Evolutionary conservation across 306 rosid genomes (phyloP), one percentile per base, ranked within the genome.

Genomic region (Lathyrus sativus): DNA sequence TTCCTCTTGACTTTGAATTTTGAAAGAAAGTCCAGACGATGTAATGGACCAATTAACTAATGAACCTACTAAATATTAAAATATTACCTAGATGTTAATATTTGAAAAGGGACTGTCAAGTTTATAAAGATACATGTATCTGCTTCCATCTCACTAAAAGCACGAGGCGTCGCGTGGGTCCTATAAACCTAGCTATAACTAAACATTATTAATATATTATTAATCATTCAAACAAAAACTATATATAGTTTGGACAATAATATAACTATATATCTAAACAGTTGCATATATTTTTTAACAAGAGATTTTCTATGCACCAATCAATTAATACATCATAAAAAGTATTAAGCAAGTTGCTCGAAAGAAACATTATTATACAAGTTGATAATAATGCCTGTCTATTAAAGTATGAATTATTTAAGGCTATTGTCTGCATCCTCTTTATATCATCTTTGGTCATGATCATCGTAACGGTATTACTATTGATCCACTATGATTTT

Each of bases 131-230:
- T 80, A 9, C 81, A 76, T 80, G 85, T 15, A 76, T 35, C 59
- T 80, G 15, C 72, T 54, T 15, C 22, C 9, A 12, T 17, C 19
- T 50, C 49, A 6, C 33, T 62, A 62, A 41, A 56, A 33, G 67
- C 79, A 73, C 76, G 79, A 58, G 81, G 79, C 79, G 79, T 73
- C 81, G 26, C 79, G 76, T 58, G 76, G 26, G 38, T 19, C 22
- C 37, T 14, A 53, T 10, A 38, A 41, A 7, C 56, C 55, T 49
- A 17, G 26, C 55, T 15, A 48, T 48, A 35, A 35, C 9, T 33
- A 33, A 35, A 35, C 1, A 35, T 33, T 7, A 35, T 35, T 35
- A 7, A 1, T 35, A 1, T 35, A 31, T 31, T 31, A 35, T 7
- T 35, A 35, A 35, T 6, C 9, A 8, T 1, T 35, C 9, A 7